phyloP scores from a whole-genome alignment of 192 early-diverging fungal species.

The Coemansia sp. region DNA sequence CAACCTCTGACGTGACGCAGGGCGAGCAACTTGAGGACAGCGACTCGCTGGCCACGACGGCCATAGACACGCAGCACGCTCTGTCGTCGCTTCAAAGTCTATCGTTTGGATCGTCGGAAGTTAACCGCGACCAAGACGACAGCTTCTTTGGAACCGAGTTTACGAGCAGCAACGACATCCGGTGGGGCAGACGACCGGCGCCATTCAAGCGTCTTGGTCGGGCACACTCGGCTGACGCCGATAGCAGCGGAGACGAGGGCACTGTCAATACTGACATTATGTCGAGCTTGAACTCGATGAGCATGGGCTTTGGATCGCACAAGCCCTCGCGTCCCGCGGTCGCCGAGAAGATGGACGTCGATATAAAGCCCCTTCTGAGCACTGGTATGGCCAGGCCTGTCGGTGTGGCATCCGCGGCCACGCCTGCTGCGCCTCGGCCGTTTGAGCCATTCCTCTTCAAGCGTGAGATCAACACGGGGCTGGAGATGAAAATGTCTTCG shows the following conservation, averaged over 20 bases:
- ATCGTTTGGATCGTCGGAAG: conserved; percentile 41
- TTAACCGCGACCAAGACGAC: conserved; percentile 47
- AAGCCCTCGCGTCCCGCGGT: not conserved
- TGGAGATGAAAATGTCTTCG: conserved; percentile 41
- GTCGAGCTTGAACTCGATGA: conserved; percentile 12
- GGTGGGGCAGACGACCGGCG: not conserved
- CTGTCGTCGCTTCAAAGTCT: conserved; percentile 27
- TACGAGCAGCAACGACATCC: not conserved
- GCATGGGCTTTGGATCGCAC: not conserved
- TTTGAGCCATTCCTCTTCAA: conserved; percentile 31
- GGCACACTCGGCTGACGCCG: not conserved
- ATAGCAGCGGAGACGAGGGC: conserved; percentile 29
- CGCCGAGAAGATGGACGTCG: conserved; percentile 27
- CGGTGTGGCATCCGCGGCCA: not conserved
- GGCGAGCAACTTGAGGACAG: not conserved
- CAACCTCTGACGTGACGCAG: not conserved
- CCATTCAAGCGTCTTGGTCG: not conserved
- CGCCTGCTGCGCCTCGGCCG: conserved; percentile 13
- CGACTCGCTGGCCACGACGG: not conserved
- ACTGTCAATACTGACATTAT: conserved; percentile 10
- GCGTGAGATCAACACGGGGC: conserved; percentile 19
- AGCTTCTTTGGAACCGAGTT: conserved; percentile 13
- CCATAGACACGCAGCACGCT: conserved; percentile 8
- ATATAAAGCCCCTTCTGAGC: conserved; percentile 18
- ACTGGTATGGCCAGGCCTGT: not conserved